Conservation (phyloP, 169 alveolate species). For the Cyclospora cayetanensis region DNA sequence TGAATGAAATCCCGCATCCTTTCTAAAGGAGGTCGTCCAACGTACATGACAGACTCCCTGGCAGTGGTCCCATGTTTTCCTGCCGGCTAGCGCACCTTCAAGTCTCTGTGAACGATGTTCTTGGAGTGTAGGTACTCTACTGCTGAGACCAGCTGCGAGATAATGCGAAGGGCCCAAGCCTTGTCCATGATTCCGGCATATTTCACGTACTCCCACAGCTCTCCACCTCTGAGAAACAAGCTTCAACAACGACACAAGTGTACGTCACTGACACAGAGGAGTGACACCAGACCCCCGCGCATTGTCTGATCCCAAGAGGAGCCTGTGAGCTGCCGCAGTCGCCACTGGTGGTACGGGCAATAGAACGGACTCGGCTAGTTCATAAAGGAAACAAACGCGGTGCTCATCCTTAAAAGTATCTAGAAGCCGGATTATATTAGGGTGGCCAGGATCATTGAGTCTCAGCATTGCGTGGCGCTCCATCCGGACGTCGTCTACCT, state of each 20-base stretch:
- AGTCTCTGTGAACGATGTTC: conserved; percentile 94
- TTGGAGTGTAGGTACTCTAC: conserved; percentile 92
- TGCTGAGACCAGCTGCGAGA: conserved; percentile 85
- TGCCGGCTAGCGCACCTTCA: conserved; percentile 92
- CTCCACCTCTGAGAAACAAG: conserved; percentile 76
- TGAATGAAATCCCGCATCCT: too few species aligned
- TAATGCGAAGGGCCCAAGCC: conserved; percentile 75
- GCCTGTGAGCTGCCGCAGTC: too few species aligned
- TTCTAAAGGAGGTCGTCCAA: too few species aligned
- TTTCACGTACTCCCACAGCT: conserved; percentile 85
- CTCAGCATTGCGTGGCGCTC: conserved; percentile 80
- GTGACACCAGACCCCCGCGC: neutral
- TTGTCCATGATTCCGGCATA: conserved; percentile 78
- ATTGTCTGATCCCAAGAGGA: too few species aligned
- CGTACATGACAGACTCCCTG: too few species aligned
- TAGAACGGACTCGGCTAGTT: conserved; percentile 82
- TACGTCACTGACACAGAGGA: neutral
- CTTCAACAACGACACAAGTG: neutral
- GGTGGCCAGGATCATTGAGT: conserved; percentile 84
- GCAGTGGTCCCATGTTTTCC: too few species aligned
- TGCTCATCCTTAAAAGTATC: conserved; percentile 84
- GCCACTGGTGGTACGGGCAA: too few species aligned
- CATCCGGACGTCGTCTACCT: conserved; percentile 78
- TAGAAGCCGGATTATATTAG: conserved; percentile 80
- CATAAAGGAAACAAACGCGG: conserved; percentile 83